These are phyloP conservation scores for Ceratobasidium sp. DNA, from an alignment of 1,284 basidiomycete species.

Conservation along the genomic window DNA sequence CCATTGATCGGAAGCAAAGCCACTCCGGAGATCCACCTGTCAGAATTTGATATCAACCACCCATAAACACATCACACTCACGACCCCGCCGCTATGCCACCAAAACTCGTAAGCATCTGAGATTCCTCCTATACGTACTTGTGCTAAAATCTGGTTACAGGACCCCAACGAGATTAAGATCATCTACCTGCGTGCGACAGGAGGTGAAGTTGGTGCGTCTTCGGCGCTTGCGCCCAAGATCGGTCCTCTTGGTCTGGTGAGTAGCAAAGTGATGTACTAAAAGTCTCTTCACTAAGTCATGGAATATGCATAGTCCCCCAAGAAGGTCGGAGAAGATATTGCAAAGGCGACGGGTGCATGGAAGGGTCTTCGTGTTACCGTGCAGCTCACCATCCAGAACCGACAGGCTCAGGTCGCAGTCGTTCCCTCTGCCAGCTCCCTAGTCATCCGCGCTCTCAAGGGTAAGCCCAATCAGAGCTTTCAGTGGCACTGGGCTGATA, in stretches of 20 bases:
- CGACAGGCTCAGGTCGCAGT: conserved; percentile 98
- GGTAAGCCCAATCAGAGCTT: conserved; percentile 59
- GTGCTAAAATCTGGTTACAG: too few species aligned
- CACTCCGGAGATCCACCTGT: conserved; percentile 20
- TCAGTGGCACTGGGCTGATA: not conserved
- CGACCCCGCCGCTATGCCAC: conserved; percentile 63
- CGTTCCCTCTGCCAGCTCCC: conserved; percentile 96
- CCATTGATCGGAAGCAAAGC: conserved; percentile 23
- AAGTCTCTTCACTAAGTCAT: not conserved
- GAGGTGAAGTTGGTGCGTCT: conserved; percentile 99
- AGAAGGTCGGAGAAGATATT: conserved; percentile 99
- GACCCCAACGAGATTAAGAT: conserved; percentile 96
- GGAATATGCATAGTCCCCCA: conserved; percentile 82
- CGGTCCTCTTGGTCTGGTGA: conserved; percentile 98
- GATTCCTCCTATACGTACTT: too few species aligned
- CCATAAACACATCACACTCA: conserved; percentile 42
- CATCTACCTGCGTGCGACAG: conserved; percentile 99
- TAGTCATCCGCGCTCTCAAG: conserved; percentile 99
- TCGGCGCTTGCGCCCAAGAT: conserved; percentile 99
- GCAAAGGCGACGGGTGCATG: conserved; percentile 98
- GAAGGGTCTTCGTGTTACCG: conserved; percentile 99
- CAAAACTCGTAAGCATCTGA: conserved; percentile 68
- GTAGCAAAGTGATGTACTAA: conserved; percentile 49
- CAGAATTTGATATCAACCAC: not conserved
- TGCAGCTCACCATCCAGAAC: conserved; percentile 99